Conservation (phyloP, 2,329 filamentous ascomycete species). For the Exserohilum turcica region DNA sequence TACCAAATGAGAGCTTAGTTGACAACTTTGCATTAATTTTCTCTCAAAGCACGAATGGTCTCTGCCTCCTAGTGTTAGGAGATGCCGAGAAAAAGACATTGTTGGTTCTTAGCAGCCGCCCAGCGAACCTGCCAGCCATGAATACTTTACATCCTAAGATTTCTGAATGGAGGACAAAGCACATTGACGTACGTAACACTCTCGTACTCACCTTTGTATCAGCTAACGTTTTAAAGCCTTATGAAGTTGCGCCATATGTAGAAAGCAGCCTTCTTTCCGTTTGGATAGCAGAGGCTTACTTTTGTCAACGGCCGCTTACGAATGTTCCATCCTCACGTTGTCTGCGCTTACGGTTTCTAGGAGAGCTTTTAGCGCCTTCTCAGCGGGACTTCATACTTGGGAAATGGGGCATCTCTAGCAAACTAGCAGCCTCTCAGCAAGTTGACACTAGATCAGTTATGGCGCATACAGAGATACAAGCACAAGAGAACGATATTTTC, state of each 20-base stretch:
- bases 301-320: not conserved
- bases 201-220: not conserved
- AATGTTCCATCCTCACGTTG: not conserved
- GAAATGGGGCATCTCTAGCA: slow-evolving; percentile 1
- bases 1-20: not conserved
- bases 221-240: slow-evolving; percentile 5
- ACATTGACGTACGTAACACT: slow-evolving; percentile 1
- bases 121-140: not conserved
- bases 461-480: not conserved
- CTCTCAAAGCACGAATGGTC: not conserved
- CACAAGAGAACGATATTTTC: not conserved
- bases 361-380: slow-evolving; percentile 3
- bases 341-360: slow-evolving; percentile 10
- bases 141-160: not conserved
- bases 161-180: slow-evolving; percentile 2
- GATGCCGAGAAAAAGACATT: not conserved
- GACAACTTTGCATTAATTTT: not conserved
- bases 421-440: not conserved
- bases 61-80: not conserved
- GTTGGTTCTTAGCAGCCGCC: not conserved
- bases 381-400: slow-evolving; percentile 4
- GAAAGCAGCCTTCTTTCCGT: slow-evolving; percentile 5
- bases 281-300: slow-evolving; percentile 8
- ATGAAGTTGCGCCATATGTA: not conserved
- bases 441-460: not conserved